These are phyloP conservation scores for Centrapalus pauciflorus DNA, from an alignment of 129 eudicot genomes.

Conservation along the genomic window DNA sequence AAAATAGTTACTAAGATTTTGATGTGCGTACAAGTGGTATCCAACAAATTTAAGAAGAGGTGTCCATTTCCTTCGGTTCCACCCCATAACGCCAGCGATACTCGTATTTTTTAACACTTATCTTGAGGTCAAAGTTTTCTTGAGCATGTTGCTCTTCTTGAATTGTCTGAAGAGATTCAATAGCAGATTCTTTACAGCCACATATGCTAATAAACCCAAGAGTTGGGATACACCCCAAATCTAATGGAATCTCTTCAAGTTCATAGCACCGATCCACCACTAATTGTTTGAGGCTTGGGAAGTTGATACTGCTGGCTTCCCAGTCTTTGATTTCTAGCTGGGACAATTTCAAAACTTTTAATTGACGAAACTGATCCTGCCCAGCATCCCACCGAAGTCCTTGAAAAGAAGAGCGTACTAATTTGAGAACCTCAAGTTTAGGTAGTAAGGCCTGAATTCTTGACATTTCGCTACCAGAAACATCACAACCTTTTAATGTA, in stretches of 20 bases:
- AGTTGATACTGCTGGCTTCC: neutral
- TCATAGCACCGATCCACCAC: neutral
- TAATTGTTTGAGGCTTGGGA: conserved; percentile 2
- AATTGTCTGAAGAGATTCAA: too few relatives aligned
- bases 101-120: too few relatives aligned
- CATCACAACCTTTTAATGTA: neutral
- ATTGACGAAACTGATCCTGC: neutral
- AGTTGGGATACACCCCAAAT: neutral
- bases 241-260: conserved; percentile 1
- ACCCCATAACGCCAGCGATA: too few relatives aligned
- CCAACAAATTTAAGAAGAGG: too few relatives aligned
- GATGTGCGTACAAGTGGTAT: too few relatives aligned
- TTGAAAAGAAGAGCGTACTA: neutral
- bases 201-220: neutral
- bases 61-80: too few relatives aligned
- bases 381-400: neutral
- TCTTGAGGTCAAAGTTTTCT: too few relatives aligned
- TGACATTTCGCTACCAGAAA: neutral
- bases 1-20: too few relatives aligned
- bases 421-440: neutral
- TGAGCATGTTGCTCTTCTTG: too few relatives aligned
- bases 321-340: neutral
- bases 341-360: neutral
- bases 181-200: neutral
- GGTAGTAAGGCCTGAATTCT: neutral